phyloP scores from a whole-genome alignment of 2,329 filamentous ascomycete species.

The Claviceps sp. region DNA sequence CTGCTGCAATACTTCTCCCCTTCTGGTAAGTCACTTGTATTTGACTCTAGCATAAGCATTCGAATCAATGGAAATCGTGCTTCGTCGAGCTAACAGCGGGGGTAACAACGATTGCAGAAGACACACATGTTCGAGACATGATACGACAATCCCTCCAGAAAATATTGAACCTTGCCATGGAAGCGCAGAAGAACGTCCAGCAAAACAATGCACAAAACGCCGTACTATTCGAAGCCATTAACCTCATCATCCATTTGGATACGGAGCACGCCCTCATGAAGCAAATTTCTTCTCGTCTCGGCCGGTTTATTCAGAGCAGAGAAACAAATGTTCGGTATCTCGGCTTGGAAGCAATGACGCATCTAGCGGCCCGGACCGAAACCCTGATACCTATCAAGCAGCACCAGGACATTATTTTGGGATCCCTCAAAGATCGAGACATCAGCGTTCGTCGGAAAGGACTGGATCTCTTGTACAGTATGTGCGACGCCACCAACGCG shows the following conservation, averaged over 20 bases:
- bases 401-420: conserved; percentile 91
- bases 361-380: conserved; percentile 85
- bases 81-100: not conserved
- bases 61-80: not conserved
- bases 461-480: conserved; percentile 93
- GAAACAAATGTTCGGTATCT: conserved; percentile 97
- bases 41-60: not conserved
- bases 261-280: conserved; percentile 92
- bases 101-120: conserved; percentile 43
- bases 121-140: conserved; percentile 80
- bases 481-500: conserved; percentile 95
- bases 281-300: conserved; percentile 80
- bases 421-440: conserved; percentile 85
- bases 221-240: conserved; percentile 95
- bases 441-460: conserved; percentile 96
- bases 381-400: conserved; percentile 96
- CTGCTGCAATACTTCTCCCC: conserved; percentile 93
- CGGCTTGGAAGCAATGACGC: conserved; percentile 93
- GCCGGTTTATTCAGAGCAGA: conserved; percentile 90
- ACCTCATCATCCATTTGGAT: conserved; percentile 93
- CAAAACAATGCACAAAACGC: conserved; percentile 99
- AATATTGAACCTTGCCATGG: conserved; percentile 82
- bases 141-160: conserved; percentile 84
- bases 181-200: conserved; percentile 94
- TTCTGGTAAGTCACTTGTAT: conserved; percentile 47